phyloP scores from a whole-genome alignment of 1,139 yeast species.

The Yamadazyma songkhlaensis region DNA sequence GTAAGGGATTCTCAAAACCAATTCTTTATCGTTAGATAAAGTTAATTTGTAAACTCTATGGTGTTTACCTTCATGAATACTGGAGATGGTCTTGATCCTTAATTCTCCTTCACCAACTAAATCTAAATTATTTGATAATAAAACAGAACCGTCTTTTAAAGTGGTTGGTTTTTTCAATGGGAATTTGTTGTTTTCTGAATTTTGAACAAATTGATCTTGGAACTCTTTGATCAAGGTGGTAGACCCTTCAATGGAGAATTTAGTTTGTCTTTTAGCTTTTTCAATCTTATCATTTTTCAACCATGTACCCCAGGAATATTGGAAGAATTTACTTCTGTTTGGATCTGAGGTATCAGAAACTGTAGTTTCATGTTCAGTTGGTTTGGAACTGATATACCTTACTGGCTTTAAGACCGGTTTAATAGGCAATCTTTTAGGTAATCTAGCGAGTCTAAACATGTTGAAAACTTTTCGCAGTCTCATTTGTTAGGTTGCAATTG shows the following conservation, averaged over 20 bases:
- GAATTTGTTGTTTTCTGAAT: slow-evolving; percentile 22
- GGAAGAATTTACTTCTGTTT: slow-evolving; percentile 70
- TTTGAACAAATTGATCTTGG: slow-evolving; percentile 17
- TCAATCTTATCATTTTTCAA: slow-evolving; percentile 71
- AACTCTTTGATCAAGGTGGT: slow-evolving; percentile 46
- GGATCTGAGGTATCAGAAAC: slow-evolving; percentile 65
- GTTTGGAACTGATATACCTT: slow-evolving; percentile 11
- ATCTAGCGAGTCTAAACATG: slow-evolving; percentile 1
- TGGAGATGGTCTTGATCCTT: slow-evolving; percentile 67
- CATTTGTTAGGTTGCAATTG: no score
- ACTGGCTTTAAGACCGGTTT: not conserved
- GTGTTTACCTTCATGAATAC: slow-evolving; percentile 92
- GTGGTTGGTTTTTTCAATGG: slow-evolving; percentile 32
- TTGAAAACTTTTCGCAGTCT: slow-evolving; percentile 2
- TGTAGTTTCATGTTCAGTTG: slow-evolving; percentile 46
- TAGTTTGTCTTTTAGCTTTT: slow-evolving; percentile 74
- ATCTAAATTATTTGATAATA: slow-evolving; percentile 46
- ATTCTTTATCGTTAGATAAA: slow-evolving; percentile 57
- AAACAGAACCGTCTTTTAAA: slow-evolving; percentile 40
- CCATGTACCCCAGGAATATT: slow-evolving; percentile 97
- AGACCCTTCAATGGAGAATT: slow-evolving; percentile 78
- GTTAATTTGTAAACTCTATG: slow-evolving; percentile 78
- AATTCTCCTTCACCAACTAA: slow-evolving; percentile 40
- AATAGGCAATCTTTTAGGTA: not conserved
- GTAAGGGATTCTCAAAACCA: slow-evolving; percentile 84